phyloP scores from a whole-genome alignment of 345 rosid genomes.

The Barbarea vulgaris region DNA sequence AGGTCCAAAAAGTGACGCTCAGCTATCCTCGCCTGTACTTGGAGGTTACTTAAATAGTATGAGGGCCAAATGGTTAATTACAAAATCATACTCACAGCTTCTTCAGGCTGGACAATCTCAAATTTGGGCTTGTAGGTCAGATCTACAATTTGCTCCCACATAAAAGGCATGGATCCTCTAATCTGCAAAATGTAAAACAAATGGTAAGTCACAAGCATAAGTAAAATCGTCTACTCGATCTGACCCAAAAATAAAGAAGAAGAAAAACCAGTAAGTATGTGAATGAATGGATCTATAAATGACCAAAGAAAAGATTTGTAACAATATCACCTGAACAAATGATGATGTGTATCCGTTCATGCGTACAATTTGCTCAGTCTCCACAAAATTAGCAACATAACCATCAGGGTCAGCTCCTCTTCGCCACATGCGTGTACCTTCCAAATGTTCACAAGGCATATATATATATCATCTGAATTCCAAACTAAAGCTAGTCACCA shows the following conservation, averaged over 20 bases:
- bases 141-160: slow-evolving; percentile 97
- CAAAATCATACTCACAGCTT: slow-evolving; percentile 68
- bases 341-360: slow-evolving; percentile 66
- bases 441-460: slow-evolving; percentile 13
- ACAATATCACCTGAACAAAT: slow-evolving; percentile 66
- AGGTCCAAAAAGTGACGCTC: slow-evolving; percentile 95
- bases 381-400: slow-evolving; percentile 97
- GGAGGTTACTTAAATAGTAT: slow-evolving; percentile 8
- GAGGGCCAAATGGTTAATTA: slow-evolving; percentile 9
- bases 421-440: slow-evolving; percentile 99
- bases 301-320: slow-evolving; percentile 16
- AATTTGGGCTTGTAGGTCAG: slow-evolving; percentile 94
- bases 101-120: slow-evolving; percentile 84
- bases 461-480: not conserved
- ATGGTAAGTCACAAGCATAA: not conserved
- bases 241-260: not conserved
- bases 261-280: not conserved
- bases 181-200: slow-evolving; percentile 48
- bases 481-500: not conserved
- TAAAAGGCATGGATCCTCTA: slow-evolving; percentile 93
- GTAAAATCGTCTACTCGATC: not conserved
- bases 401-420: slow-evolving; percentile 99
- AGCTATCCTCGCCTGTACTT: slow-evolving; percentile 65
- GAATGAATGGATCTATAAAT: not conserved
- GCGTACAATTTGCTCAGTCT: slow-evolving; percentile 86